Base-by-base conservation (phyloP, 768 basidiomycete species). In the Mycena galopus region DNA sequence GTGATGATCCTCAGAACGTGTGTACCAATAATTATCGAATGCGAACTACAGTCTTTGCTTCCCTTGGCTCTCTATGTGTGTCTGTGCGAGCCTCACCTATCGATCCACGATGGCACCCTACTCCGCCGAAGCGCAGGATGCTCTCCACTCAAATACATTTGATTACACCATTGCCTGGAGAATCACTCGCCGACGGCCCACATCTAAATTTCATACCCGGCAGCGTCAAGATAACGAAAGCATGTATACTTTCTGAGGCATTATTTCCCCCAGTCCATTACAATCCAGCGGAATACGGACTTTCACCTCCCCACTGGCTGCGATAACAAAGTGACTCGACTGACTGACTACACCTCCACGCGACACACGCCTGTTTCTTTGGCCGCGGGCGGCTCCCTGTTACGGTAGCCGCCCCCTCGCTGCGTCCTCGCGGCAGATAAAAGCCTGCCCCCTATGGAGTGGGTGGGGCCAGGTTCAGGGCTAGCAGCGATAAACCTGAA, bases 401-500 rank as follows among this genome's bases (percentile, higher is more conserved):
- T 16, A 29, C 16, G 25, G 27, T 29, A 37, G n/a, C 29, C 19
- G 9, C 21, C 19, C n/a, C 57, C 56, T 64, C 37, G 44, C 62
- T 21, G 14, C 37, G 50, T 65, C 70, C 70, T n/a, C 64, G 44
- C 69, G 62, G 69, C 62, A 70, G 64, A 70, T 70, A 70, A 70
- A 55, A 61, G 27, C 30, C 37, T 17, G 4, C 25, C 3, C 16
- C 2, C 37, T 21, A 8, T 30, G 47, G 66, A 37, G 30, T 14
- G 30, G n/a, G 65, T 67, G 39, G 65, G 64, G 35, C 55, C 55
- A 56, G 30, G n/a, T 14, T 44, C 55, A 57, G 39, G 65, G 39
- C 27, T 14, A n/a, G 23, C 64, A 35, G 63, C 35, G 64, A 65
- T 65, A 65, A 65, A 44, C 56, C 30, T 47, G 7, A 47, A n/a